These are phyloP conservation scores for Leccinum subgranulosum DNA, from an alignment of 768 basidiomycete genomes.

Conservation along the genomic window DNA sequence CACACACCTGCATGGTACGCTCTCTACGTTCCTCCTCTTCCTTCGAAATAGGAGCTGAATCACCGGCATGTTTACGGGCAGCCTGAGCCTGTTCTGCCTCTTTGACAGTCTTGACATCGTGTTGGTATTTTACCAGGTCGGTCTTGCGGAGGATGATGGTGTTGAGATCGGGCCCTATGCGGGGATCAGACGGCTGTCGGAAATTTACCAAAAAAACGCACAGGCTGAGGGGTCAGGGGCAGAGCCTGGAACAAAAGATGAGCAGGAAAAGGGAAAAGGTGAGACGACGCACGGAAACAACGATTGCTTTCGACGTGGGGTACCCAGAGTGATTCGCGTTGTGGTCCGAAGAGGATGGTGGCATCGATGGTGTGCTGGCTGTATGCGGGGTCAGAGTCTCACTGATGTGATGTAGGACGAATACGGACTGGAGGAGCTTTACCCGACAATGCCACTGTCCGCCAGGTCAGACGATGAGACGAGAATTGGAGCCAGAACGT, in stretches of 20 bases:
- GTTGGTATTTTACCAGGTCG: conserved; percentile 11
- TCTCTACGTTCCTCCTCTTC: neutral
- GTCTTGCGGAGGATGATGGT: conserved; percentile 15
- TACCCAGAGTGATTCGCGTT: conserved; percentile 11
- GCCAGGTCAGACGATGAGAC: neutral
- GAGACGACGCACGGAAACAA: conserved; percentile 20
- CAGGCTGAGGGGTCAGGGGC: neutral
- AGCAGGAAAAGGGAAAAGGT: neutral
- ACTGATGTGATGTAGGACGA: neutral
- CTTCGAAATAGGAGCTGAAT: neutral
- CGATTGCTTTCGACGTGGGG: conserved; percentile 21
- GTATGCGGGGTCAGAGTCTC: neutral
- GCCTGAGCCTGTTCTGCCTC: neutral
- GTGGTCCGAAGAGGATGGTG: neutral
- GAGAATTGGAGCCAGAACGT: neutral
- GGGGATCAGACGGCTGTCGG: neutral
- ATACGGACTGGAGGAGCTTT: conserved; percentile 15
- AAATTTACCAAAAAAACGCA: conserved; percentile 4
- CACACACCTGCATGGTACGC: conserved; percentile 1
- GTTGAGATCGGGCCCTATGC: conserved; percentile 18
- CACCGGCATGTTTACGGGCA: neutral
- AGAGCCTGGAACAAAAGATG: conserved; percentile 1
- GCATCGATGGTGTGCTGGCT: conserved; percentile 16
- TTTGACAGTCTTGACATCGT: conserved; percentile 2
- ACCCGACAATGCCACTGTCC: conserved; percentile 21